Evolutionary conservation across 371 early-diverging fungal genomes (phyloP), one percentile per base, ranked within the genome.

Genomic region (Smittium mucronatum): DNA sequence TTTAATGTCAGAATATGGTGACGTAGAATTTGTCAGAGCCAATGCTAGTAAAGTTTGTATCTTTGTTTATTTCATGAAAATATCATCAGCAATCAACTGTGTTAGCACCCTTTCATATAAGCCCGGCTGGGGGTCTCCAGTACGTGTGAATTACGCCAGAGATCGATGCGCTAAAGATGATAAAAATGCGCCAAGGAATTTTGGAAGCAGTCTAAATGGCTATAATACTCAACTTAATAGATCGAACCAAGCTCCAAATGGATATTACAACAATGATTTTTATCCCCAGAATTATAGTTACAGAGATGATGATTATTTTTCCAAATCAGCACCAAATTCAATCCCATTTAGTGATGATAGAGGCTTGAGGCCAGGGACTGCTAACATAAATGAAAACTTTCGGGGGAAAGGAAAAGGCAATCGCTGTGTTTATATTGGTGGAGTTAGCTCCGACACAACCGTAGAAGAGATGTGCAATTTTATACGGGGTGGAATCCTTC

Each of bases 351-450:
- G 47, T 21, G 47, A 34, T 32, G 15, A 31, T 11, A 31, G 47
- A 25, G 47, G 69, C 15, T 11, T 5, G 15, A 2, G 36, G 29
- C 57, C 57, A 11, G 67, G 30, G 5, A 5, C 5, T 5, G 59
- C 16, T 16, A 28, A 64, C 25, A 64, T 15, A 15, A 64, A 64
- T 33, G 64, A 64, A 26, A 59, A 59, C 28, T 28, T 59, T 59
- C 2, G 5, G 2, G 59, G 5, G 15, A 36, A 64, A 36, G 64
- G 64, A 21, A 36, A 64, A 2, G 64, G 35, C 21, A 69, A 69
- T 58, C 64, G 69, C 25, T 69, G 69, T 64, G 58, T 69, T 31
- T 69, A 69, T 29, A 30, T 69, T 36, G 69, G 69, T 34, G 64
- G 64, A 25, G 26, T 69, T 25, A 31, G 35, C 17, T 2, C 59